A percentile compares a stretch with the other conserved stretches of the same genome.
Evolutionary conservation across 306 rosid genomes (phyloP).

Genomic region (Begonia masoniana): DNA sequence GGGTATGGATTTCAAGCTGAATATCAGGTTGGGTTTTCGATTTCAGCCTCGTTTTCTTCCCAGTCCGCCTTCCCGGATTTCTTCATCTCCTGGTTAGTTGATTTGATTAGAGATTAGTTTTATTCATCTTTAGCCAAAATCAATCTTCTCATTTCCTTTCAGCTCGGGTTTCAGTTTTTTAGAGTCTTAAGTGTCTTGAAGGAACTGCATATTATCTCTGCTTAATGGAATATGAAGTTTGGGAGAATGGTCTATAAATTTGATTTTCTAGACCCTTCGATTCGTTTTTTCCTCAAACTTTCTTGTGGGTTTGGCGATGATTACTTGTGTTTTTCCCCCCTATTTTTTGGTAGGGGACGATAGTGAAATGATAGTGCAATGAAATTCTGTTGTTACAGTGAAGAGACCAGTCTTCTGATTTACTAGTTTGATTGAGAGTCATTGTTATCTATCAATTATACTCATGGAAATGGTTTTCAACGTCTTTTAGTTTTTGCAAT

Average conservation of each 20-base stretch:
- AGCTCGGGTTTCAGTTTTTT: neutral
- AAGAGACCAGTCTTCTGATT: too few relatives aligned
- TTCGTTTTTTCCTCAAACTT: neutral
- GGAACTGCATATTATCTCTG: neutral
- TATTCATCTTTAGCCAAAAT: neutral
- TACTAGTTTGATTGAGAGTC: too few relatives aligned
- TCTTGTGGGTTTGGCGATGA: neutral
- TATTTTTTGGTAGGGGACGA: neutral
- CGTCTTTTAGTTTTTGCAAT: neutral
- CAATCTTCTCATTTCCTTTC: neutral
- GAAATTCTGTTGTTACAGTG: too few relatives aligned
- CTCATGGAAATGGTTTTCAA: too few relatives aligned
- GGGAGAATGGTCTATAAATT: neutral
- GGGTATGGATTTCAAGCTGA: conserved; percentile 58
- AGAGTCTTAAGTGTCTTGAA: neutral
- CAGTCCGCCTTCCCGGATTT: conserved; percentile 28
- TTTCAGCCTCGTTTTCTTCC: conserved; percentile 32
- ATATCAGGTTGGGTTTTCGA: conserved; percentile 32
- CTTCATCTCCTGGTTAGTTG: conserved; percentile 51
- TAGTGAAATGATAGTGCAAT: neutral
- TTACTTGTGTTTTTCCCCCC: neutral
- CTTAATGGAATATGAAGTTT: neutral
- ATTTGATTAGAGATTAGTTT: neutral
- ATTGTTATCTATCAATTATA: too few relatives aligned
- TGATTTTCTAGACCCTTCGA: too few relatives aligned